Percentiles rank a stretch among this genome's conserved stretches.
Evolutionary conservation across 1,284 basidiomycete genomes (phyloP).

Genomic region (Xanthoconium separans): DNA sequence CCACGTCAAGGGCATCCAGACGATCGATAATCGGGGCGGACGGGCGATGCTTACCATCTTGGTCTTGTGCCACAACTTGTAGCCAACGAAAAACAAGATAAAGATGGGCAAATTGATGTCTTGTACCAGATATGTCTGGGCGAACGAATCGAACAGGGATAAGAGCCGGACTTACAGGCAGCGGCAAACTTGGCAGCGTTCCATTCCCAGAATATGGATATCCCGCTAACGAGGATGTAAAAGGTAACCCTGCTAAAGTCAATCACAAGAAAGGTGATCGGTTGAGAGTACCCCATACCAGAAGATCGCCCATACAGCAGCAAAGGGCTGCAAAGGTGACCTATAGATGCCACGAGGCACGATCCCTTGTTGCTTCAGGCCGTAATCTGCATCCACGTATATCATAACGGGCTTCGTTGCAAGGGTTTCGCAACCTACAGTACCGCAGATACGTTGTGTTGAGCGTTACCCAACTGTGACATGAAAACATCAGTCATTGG

Average conservation of each 20-base stretch:
- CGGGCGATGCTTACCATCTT: slow-evolving; percentile 29
- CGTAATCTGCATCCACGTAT: slow-evolving; percentile 43
- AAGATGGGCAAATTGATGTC: slow-evolving; percentile 29
- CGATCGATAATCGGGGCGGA: not conserved
- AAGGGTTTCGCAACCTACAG: slow-evolving; percentile 26
- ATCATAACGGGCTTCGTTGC: slow-evolving; percentile 14
- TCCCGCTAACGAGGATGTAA: slow-evolving; percentile 43
- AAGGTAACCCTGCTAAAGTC: slow-evolving; percentile 32
- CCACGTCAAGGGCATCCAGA: not conserved
- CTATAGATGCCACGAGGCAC: slow-evolving; percentile 35
- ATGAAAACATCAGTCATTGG: not conserved
- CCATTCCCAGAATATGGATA: slow-evolving; percentile 45
- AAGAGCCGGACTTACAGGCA: slow-evolving; percentile 34
- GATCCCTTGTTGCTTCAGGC: slow-evolving; percentile 56
- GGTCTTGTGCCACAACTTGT: slow-evolving; percentile 57
- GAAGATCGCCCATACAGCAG: slow-evolving; percentile 31
- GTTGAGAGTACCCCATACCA: slow-evolving; percentile 18
- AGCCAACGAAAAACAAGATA: slow-evolving; percentile 17
- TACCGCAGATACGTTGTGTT: slow-evolving; percentile 52
- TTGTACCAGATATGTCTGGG: slow-evolving; percentile 8
- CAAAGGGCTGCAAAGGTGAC: slow-evolving; percentile 29
- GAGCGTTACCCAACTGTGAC: slow-evolving; percentile 42
- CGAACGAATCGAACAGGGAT: not conserved
- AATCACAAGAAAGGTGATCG: not conserved
- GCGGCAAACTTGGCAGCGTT: slow-evolving; percentile 41